These are phyloP conservation scores for Boletus bicolor DNA, from an alignment of 768 basidiomycete species.

Conservation along the genomic window DNA sequence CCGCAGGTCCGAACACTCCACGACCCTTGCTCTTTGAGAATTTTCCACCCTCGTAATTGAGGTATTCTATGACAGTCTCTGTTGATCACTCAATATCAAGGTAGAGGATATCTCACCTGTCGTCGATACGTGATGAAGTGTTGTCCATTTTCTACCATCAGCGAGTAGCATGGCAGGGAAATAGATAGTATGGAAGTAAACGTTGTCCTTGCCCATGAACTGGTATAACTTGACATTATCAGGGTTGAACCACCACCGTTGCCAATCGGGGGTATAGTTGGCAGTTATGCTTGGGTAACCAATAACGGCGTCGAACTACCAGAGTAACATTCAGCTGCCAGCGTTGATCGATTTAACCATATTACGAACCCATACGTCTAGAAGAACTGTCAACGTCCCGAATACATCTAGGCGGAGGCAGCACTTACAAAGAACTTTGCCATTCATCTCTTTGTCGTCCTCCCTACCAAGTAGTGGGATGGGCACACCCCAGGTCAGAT, in stretches of 20 bases:
- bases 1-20: constrained; percentile 94
- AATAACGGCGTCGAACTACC: constrained; percentile 94
- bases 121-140: constrained; percentile 87
- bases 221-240: constrained; percentile 89
- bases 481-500: constrained; percentile 94
- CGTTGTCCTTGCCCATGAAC: constrained; percentile 99
- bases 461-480: constrained; percentile 73
- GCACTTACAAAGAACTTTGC: constrained; percentile 92
- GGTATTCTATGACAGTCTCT: constrained; percentile 63
- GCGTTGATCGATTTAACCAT: neutral
- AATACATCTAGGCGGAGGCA: neutral
- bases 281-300: constrained; percentile 98
- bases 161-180: constrained; percentile 89
- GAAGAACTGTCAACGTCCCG: constrained; percentile 2
- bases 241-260: constrained; percentile 94
- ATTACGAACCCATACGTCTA: constrained; percentile 88
- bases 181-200: constrained; percentile 97
- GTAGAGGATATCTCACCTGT: constrained; percentile 60
- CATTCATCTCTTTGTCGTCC: constrained; percentile 80
- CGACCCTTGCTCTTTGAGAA: constrained; percentile 97
- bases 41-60: constrained; percentile 98
- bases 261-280: constrained; percentile 92
- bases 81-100: neutral
- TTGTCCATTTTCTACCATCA: constrained; percentile 92
- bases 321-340: constrained; percentile 1